Evolutionary conservation across 2,329 filamentous ascomycete species (phyloP).

Genomic region (Sporothrix pseudoabietina): DNA sequence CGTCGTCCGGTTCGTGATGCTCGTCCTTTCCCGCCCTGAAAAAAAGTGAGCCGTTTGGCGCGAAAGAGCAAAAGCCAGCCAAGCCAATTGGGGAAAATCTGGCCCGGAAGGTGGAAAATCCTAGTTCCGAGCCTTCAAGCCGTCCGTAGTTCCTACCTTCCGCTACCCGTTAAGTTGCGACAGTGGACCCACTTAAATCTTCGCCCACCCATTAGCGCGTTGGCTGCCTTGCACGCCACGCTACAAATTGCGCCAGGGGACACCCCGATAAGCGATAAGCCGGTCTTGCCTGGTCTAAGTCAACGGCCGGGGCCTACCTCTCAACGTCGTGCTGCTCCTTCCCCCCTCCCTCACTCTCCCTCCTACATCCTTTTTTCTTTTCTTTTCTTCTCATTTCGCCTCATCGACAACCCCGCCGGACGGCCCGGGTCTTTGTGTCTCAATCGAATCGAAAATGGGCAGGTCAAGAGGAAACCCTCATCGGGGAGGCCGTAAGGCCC

Average conservation of each 20-base stretch:
- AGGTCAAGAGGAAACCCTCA: not conserved
- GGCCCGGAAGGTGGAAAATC: conserved; percentile 27
- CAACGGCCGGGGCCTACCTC: not conserved
- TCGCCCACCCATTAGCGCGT: conserved; percentile 18
- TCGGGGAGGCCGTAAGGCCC: not conserved
- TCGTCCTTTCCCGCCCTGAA: conserved; percentile 6
- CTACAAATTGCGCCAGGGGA: not conserved
- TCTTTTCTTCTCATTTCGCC: not conserved
- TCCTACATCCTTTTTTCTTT: not conserved
- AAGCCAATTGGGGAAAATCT: conserved; percentile 27
- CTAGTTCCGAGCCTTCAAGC: conserved; percentile 24
- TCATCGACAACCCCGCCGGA: not conserved
- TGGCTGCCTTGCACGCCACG: not conserved
- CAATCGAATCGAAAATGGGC: not conserved
- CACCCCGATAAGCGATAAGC: conserved; percentile 29
- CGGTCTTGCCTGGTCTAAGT: conserved; percentile 3
- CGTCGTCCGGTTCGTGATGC: conserved; percentile 4
- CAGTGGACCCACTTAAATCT: not conserved
- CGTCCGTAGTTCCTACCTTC: not conserved
- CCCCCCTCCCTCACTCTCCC: not conserved
- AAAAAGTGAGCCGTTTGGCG: conserved; percentile 24
- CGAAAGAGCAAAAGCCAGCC: not conserved
- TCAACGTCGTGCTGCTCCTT: not conserved
- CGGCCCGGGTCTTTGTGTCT: not conserved
- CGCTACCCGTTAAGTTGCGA: not conserved